Conservation (phyloP, 768 basidiomycete genomes). For the Hirschioporus abietinus region DNA sequence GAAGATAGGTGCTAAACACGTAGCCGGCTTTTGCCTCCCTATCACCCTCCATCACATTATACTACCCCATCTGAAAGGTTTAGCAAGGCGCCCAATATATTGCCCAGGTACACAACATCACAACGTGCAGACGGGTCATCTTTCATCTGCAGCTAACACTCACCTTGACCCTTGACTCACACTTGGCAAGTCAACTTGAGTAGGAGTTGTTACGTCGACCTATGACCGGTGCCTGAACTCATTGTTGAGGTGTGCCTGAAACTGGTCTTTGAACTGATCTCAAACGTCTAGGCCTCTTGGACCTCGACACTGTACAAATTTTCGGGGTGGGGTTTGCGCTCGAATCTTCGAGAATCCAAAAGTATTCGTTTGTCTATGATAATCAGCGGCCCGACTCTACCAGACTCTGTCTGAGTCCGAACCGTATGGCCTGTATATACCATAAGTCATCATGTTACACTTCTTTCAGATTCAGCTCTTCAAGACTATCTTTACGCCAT, state of each 20-base stretch:
- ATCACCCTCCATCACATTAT: too few relatives aligned
- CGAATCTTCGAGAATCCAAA: too few relatives aligned
- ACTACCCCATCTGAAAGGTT: neutral
- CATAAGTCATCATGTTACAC: neutral
- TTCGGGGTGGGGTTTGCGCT: too few relatives aligned
- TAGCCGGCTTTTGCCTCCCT: neutral
- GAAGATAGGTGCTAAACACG: neutral
- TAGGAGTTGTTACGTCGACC: neutral
- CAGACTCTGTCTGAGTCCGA: too few relatives aligned
- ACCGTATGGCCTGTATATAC: too few relatives aligned
- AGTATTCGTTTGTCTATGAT: too few relatives aligned
- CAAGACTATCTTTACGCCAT: neutral
- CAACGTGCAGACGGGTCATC: neutral
- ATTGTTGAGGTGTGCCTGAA: neutral
- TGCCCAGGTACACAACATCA: neutral
- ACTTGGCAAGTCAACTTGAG: neutral
- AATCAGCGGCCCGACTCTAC: too few relatives aligned
- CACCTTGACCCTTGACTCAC: neutral
- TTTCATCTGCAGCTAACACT: neutral
- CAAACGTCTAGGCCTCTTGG: too few relatives aligned
- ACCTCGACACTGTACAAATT: too few relatives aligned
- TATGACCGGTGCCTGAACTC: neutral
- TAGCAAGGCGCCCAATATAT: neutral
- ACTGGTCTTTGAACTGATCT: too few relatives aligned
- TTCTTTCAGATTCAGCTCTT: neutral